These are phyloP conservation scores for Hericium coralloides DNA, from an alignment of 768 basidiomycete genomes.

Conservation along the genomic window DNA sequence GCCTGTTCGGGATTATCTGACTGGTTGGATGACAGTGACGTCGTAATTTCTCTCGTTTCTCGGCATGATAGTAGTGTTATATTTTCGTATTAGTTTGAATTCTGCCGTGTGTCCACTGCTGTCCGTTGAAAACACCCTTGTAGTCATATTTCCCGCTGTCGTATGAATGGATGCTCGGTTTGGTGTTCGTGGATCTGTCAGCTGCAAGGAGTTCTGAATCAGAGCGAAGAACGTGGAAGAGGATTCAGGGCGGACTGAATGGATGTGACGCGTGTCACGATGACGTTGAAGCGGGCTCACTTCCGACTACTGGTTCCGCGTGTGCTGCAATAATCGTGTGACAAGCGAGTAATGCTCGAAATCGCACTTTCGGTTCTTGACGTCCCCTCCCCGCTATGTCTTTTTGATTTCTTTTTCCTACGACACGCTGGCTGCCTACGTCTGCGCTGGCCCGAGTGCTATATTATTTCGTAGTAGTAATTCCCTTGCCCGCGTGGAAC, in stretches of 20 bases:
- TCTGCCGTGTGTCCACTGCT: conserved; percentile 7
- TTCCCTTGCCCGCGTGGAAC: too few species aligned
- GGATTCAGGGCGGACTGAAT: too few species aligned
- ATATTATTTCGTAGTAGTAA: not conserved
- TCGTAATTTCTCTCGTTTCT: conserved; percentile 19
- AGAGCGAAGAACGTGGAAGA: too few species aligned
- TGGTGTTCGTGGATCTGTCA: too few species aligned
- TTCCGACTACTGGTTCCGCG: not conserved
- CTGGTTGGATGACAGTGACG: conserved; percentile 26
- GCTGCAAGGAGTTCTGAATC: too few species aligned
- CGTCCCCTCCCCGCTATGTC: not conserved
- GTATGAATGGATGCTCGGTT: not conserved
- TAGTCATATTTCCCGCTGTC: not conserved
- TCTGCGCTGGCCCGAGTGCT: not conserved
- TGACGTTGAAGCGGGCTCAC: not conserved
- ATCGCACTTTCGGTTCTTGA: not conserved
- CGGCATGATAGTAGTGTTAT: not conserved
- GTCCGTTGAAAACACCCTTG: conserved; percentile 2
- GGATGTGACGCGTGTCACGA: not conserved
- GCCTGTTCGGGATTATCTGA: not conserved
- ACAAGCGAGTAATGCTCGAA: not conserved
- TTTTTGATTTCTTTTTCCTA: not conserved
- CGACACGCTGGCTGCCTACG: not conserved
- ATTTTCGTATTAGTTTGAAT: not conserved
- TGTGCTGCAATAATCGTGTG: not conserved